Evolutionary conservation across 768 basidiomycete genomes (phyloP), one percentile per base, ranked within the genome.

Genomic region (Crucibulum laeve): DNA sequence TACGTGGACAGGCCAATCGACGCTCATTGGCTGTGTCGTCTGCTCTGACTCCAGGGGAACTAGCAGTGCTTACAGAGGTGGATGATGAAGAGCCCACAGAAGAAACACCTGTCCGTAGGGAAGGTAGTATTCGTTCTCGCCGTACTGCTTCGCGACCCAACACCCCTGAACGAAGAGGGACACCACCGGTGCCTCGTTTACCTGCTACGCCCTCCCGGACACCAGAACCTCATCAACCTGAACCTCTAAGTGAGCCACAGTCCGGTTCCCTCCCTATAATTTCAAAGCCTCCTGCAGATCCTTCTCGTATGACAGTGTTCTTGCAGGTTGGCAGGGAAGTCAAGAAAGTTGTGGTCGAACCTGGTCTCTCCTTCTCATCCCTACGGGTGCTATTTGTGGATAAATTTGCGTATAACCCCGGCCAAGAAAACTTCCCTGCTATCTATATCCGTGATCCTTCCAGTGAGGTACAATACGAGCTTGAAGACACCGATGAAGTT

Each of bases 401-500:
- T 68, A 87, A 81, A 58, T 99, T 99, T 56, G 84, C 87, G 24
- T 97, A 95, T 60, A 91, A 86, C 57, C 91, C 95, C 0, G 93
- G 92, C 0, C 74, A 86, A 62, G 91, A 91, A 45, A 89, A 93
- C 56, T 96, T 95, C 54, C 93, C 94, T 19, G 88, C 88, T 10
- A 95, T 99, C 36, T 98, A 98, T 58, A 86, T 98, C 42, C 84
- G 90, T 7, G 95, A 98, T 67, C 87, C 87, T 3, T 80, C 81
- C 32, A 92, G 89, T 47, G 92, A 92, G 10, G 89, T 97, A 39
- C 87, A 92, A 58, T 99, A 95, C 58, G 94, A 97, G 64, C 69
- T 98, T 44, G 95, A 99, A 60, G 91, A 97, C 59, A 80, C 91
- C 44, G 87, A 89, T 14, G 95, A 99, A 58, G 79, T 99, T 24